phyloP scores from a whole-genome alignment of 192 early-diverging fungal species.

The Funneliformis mosseae region DNA sequence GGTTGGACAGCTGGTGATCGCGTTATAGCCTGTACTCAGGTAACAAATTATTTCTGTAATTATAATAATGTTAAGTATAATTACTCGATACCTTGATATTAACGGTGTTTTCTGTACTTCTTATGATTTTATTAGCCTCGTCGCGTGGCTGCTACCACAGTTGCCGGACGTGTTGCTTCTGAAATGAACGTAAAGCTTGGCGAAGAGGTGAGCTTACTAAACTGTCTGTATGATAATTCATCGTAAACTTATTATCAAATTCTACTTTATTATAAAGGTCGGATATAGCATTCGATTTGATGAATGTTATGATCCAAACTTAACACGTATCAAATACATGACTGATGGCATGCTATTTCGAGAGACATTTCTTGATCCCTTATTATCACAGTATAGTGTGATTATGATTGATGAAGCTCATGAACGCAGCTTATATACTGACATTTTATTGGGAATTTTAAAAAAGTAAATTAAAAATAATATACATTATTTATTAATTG shows the following conservation, averaged over 20 bases:
- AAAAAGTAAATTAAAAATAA: too few relatives aligned
- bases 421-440: conserved; percentile 91
- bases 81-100: neutral
- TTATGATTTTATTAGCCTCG: conserved; percentile 49
- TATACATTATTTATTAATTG: too few relatives aligned
- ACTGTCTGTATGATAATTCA: neutral
- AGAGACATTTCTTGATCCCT: conserved; percentile 82
- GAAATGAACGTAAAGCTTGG: conserved; percentile 70
- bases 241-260: neutral
- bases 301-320: conserved; percentile 55
- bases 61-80: neutral
- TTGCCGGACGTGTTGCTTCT: conserved; percentile 74
- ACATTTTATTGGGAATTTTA: conserved; percentile 69
- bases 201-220: conserved; percentile 45
- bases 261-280: conserved; percentile 44
- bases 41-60: conserved; percentile 39
- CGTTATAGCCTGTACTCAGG: conserved; percentile 77
- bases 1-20: conserved; percentile 67
- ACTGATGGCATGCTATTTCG: conserved; percentile 89
- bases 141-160: conserved; percentile 71
- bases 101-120: neutral
- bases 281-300: conserved; percentile 84
- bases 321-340: conserved; percentile 79
- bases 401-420: conserved; percentile 98
- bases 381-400: conserved; percentile 78